A percentile compares a stretch with the other conserved stretches of the same genome.
Conservation (phyloP, 208 protist species). For the Porcisia deanei region DNA sequence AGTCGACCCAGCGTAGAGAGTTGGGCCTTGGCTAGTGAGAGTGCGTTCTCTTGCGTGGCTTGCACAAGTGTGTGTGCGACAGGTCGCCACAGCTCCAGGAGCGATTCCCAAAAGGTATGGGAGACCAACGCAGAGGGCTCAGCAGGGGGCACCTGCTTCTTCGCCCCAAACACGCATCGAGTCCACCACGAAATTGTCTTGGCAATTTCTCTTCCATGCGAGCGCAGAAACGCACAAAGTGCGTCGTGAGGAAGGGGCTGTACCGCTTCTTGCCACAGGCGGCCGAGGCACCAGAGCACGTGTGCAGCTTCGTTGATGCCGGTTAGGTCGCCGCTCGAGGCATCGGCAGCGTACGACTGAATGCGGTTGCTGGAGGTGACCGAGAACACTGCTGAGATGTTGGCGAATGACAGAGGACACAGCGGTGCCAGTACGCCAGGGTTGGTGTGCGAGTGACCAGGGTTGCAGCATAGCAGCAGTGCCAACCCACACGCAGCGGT, state of each 20-base stretch:
- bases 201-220: constrained; percentile 16
- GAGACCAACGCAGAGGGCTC: background rate
- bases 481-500: constrained; percentile 22
- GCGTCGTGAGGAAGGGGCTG: constrained; percentile 9
- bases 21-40: constrained; percentile 11
- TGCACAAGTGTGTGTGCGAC: constrained; percentile 15
- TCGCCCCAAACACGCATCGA: constrained; percentile 5
- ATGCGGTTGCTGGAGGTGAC: constrained; percentile 17
- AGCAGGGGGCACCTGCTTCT: background rate
- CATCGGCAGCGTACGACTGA: constrained; percentile 16
- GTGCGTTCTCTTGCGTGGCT: constrained; percentile 1
- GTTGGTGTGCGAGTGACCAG: background rate
- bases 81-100: constrained; percentile 24
- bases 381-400: constrained; percentile 1
- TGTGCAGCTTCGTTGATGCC: constrained; percentile 20
- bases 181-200: constrained; percentile 22
- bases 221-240: constrained; percentile 4
- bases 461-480: constrained; percentile 7
- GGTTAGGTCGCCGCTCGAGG: constrained; percentile 5
- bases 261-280: constrained; percentile 17
- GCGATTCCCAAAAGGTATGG: constrained; percentile 9
- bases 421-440: background rate
- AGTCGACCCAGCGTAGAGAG: constrained; percentile 11
- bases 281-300: constrained; percentile 28
- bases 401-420: background rate